Percentiles rank a stretch among this genome's conserved stretches.
phyloP scores from a whole-genome alignment of 495 filamentous ascomycete genomes.

The Penicillium odoratum region DNA sequence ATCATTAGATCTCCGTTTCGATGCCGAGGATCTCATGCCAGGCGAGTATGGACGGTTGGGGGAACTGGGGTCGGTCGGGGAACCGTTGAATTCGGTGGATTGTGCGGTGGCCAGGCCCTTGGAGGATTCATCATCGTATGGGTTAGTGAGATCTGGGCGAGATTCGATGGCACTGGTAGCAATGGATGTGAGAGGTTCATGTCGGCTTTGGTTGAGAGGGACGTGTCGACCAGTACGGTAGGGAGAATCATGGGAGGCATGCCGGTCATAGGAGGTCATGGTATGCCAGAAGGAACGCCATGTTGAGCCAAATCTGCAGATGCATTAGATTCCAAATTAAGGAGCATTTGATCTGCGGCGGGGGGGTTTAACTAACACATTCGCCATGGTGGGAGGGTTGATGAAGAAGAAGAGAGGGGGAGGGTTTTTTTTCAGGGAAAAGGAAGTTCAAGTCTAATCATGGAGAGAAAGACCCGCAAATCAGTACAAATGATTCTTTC shows the following conservation, averaged over 20 bases:
- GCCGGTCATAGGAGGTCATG: constrained; percentile 78
- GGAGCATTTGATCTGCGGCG: neutral
- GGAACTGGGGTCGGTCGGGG: constrained; percentile 56
- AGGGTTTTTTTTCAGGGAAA: constrained; percentile 5
- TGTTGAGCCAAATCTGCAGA: constrained; percentile 56
- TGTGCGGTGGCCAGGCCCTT: constrained; percentile 55
- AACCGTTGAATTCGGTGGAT: constrained; percentile 58
- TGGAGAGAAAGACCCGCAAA: neutral
- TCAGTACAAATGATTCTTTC: neutral
- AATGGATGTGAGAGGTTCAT: constrained; percentile 73
- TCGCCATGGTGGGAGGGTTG: constrained; percentile 27
- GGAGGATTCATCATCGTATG: constrained; percentile 69
- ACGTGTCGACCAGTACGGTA: constrained; percentile 81
- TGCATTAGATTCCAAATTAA: neutral
- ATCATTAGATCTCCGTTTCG: constrained; percentile 58
- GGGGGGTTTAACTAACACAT: constrained; percentile 19
- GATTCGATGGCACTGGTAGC: constrained; percentile 77
- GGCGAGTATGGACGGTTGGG: constrained; percentile 77
- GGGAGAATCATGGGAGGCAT: constrained; percentile 83
- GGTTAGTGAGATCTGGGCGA: constrained; percentile 67
- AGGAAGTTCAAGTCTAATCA: constrained; percentile 4
- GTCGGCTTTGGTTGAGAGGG: constrained; percentile 69
- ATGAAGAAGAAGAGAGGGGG: constrained; percentile 1
- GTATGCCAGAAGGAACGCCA: constrained; percentile 92
- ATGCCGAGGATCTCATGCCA: constrained; percentile 75